Evolutionary conservation across 768 basidiomycete genomes (phyloP), one percentile per base, ranked within the genome.

Genomic region (Lactarius pseudohatsudake): DNA sequence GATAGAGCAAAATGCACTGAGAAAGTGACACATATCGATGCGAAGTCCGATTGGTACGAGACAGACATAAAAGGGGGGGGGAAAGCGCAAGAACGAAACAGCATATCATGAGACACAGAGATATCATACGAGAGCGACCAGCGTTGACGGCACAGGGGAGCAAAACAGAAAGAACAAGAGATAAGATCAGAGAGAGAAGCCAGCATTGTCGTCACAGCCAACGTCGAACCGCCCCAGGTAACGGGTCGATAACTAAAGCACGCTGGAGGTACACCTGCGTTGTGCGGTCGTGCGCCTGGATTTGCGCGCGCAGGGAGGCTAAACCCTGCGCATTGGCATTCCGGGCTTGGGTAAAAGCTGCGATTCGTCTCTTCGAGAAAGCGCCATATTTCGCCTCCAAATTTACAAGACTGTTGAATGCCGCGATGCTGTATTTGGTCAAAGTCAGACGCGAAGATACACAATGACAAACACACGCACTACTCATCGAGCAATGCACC

Each of bases 341-440:
- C 32, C 66, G 62, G 41, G 38, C 67, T 45, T 50, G 30, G 38
- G 55, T 22, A 16, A 68, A 28, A 30, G 59, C 65, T 9, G 65
- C 55, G 38, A 60, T 61, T 41, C 64, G 54, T 55, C 45, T 59
- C 64, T 56, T 53, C 30, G 67, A 66, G 59, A 67, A 61, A 20
- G 64, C 28, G 45, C 57, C 67, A 15, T 68, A 68, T 47, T 61
- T 57, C 15, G 64, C 67, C 30, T 68, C 67, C 28, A 68, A 32
- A 36, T 10, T 43, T 32, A 67, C 64, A 53, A 68, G 67, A 28
- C 18, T 22, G 65, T 68, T 68, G 38, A 61, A 68, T 47, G 62
- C 59, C 43, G 40, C 22, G 57, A 62, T 40, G 30, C 68, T 66
- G 43, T 22, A 53, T 59, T 32, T 10, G 22, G 32, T 68, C 67